Percentiles rank a stretch among this genome's conserved stretches.
Conservation (phyloP, 2,329 filamentous ascomycete genomes). For the Epichloe brachyelytri region DNA sequence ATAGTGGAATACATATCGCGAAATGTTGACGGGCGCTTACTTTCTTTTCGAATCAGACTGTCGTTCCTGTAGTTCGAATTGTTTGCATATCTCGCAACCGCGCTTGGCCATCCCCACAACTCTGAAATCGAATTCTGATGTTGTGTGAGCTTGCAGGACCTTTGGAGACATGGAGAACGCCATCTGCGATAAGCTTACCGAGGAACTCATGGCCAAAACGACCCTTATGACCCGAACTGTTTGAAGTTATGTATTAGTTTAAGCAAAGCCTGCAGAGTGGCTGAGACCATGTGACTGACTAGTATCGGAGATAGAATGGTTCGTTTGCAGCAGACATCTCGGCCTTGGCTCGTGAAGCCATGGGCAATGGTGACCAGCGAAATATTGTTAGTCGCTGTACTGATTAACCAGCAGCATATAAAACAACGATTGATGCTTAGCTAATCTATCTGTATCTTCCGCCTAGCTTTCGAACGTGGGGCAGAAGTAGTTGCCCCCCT, state of each 20-base stretch:
- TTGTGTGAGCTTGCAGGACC: not conserved
- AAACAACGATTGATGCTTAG: not conserved
- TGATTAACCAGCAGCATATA: not conserved
- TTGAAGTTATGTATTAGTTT: not conserved
- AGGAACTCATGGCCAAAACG: conserved; percentile 97
- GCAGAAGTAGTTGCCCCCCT: not conserved
- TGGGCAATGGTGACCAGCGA: not conserved
- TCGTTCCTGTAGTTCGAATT: conserved; percentile 99
- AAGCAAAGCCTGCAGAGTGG: not conserved
- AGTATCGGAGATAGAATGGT: conserved; percentile 93
- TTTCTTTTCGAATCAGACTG: conserved; percentile 97
- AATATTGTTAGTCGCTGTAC: not conserved
- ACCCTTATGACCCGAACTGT: conserved; percentile 90
- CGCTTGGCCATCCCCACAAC: conserved; percentile 88
- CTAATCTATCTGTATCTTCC: not conserved
- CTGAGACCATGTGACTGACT: conserved; percentile 46
- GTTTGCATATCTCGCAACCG: conserved; percentile 92
- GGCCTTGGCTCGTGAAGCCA: not conserved
- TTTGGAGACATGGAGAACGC: not conserved
- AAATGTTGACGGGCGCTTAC: conserved; percentile 39
- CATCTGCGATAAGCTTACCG: conserved; percentile 37
- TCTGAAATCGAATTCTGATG: conserved; percentile 85
- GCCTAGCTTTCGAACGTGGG: not conserved
- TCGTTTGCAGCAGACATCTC: conserved; percentile 57
- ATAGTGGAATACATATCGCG: not conserved